Conservation (phyloP, 257 asterid species). For the Solanum sejunctum region DNA sequence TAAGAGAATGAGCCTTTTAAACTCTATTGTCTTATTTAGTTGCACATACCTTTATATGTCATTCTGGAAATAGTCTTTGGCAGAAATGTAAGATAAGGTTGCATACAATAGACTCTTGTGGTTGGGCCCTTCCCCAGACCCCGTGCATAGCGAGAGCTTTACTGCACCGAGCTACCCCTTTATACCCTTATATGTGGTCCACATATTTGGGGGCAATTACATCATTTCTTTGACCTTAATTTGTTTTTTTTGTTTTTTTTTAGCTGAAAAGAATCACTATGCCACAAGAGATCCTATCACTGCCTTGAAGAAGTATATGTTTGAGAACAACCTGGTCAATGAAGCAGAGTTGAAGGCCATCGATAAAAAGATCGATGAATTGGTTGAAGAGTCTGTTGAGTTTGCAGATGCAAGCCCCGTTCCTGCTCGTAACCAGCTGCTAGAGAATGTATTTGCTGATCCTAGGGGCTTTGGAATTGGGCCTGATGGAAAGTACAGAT, state of each 20-base stretch:
- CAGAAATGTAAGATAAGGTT: no score
- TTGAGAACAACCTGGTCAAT: constrained; percentile 61
- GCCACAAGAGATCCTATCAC: constrained; percentile 83
- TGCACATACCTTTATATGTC: not conserved
- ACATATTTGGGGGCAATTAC: not conserved
- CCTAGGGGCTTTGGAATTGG: constrained; percentile 91
- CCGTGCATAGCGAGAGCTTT: no score
- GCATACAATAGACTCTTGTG: no score
- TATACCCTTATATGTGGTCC: not conserved
- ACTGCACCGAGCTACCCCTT: no score
- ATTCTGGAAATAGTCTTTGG: no score
- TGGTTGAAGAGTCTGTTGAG: constrained; percentile 85
- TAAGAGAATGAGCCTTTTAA: not conserved
- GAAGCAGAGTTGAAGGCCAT: constrained; percentile 75
- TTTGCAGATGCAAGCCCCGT: constrained; percentile 81
- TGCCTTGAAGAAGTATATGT: constrained; percentile 55
- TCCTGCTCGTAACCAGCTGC: constrained; percentile 77
- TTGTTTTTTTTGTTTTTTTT: not conserved
- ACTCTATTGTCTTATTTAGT: not conserved
- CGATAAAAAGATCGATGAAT: constrained; percentile 75
- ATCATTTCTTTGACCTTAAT: not conserved
- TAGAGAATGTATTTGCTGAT: constrained; percentile 91
- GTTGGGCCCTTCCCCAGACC: no score
- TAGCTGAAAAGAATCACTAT: constrained; percentile 92
- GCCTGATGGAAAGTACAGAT: constrained; percentile 91